These are phyloP conservation scores for Tricholoma furcatifolium DNA, from an alignment of 768 basidiomycete species.

Conservation along the genomic window DNA sequence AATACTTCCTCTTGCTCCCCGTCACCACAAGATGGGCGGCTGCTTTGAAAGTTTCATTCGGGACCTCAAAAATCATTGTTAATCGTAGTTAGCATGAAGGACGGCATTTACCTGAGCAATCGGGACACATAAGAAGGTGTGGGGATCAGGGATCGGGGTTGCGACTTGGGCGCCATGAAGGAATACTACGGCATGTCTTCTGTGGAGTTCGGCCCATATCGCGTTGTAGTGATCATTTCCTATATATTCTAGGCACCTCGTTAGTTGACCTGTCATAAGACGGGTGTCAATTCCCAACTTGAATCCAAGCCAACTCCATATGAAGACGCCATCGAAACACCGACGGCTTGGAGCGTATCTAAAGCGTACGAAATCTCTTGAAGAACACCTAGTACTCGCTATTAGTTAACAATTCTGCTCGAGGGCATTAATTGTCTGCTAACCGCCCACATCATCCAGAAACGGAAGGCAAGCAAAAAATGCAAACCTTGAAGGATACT, in stretches of 20 bases:
- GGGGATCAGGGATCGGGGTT: conserved; percentile 62
- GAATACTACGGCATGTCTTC: conserved; percentile 60
- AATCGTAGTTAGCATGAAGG: neutral
- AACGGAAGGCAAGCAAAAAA: conserved; percentile 70
- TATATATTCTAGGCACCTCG: conserved; percentile 48
- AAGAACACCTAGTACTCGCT: conserved; percentile 44
- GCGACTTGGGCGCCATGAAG: conserved; percentile 71
- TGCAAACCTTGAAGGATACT: conserved; percentile 57
- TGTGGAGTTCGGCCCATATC: conserved; percentile 70
- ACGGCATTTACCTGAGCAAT: conserved; percentile 53
- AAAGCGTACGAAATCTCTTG: conserved; percentile 59
- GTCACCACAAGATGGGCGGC: conserved; percentile 76
- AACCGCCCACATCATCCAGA: conserved; percentile 62
- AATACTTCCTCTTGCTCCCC: conserved; percentile 61
- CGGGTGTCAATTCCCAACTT: conserved; percentile 35
- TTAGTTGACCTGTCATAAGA: neutral
- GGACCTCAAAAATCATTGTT: conserved; percentile 45
- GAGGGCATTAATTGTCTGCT: neutral
- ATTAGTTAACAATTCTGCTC: neutral
- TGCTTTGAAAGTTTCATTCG: conserved; percentile 81
- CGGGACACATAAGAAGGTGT: conserved; percentile 64
- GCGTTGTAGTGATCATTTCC: conserved; percentile 63
- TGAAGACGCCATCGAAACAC: conserved; percentile 64
- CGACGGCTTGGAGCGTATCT: conserved; percentile 61
- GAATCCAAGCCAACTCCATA: conserved; percentile 57